Base-by-base conservation (phyloP, 352 stramenopile genomes). In the Lagenidium giganteum region DNA sequence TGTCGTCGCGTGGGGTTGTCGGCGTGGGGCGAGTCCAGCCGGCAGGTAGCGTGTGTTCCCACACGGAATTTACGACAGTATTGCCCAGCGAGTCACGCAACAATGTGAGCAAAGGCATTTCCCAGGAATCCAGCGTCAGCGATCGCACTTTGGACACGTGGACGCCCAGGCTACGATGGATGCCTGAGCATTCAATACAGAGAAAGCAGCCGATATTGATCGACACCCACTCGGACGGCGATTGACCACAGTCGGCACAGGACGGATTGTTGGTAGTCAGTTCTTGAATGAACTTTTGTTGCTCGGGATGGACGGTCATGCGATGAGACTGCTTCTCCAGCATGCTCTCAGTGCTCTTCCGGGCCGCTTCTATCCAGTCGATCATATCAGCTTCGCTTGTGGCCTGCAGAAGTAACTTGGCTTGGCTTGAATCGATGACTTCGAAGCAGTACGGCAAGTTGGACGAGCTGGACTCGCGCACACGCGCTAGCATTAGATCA, bases 111-210 rank as follows among this genome's bases (percentile, higher is more conserved):
- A 87, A 59, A 8, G 68, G 43, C 70, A 88, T 83, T 35, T 88
- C 76, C 79, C 81, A 90, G n/a, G 76, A 86, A 49, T 96, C 86
- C 33, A 96, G 61, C 3, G 65, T 59, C n/a, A 96, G 47, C 22
- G 82, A 94, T 20, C 90, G 73, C 28, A 98, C 86, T 67, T 98
- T 98, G 31, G 88, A 97, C 23, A 98, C 86, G 69, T 98, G 95
- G 5, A 97, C 88, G 35, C 95, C 95, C 12, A 98, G 69, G 50
- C 76, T 96, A 25, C 95, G 73, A 52, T 98, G 95, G 25, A 98
- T 96, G 20, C 91, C 95, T 32, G 80, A 95, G 57, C 95, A 98
- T 55, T 97, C 81, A 51, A 98, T 97, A 52, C 95, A 98, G 18
- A 98, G 56, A 12, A 98, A 58, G 33, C 95, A 83, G 13, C 95